Evolutionary conservation across 2,329 filamentous ascomycete genomes (phyloP), one percentile per base, ranked within the genome.

Genomic region (Paecilomyces fulvus): DNA sequence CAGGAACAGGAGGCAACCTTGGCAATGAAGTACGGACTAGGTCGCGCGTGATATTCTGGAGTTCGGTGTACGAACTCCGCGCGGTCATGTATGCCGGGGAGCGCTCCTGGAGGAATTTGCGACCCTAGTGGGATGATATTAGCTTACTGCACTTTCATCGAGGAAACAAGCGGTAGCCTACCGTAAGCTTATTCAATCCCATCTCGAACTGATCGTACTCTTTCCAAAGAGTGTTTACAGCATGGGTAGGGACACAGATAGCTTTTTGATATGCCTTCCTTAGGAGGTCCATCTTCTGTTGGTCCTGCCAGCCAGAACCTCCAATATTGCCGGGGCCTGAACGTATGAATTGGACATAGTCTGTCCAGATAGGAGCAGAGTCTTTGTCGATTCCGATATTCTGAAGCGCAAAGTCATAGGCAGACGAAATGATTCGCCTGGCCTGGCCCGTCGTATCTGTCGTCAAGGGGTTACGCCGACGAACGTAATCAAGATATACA

Each of bases 151-250:
- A 20, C 30, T 49, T 49, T n/a, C n/a, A 7, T 33, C 30, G 9
- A 10, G n/a, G 12, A 20, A 11, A 33, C n/a, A 17, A 30, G 48
- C 28, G 14, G 28, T 17, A 49, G 43, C 49, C 58, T 80, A 92
- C 89, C 48, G 91, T 95, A 62, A 90, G 83, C 73, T 96, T 97
- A 77, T 96, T 96, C 57, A 96, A 75, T 5, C 87, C 84, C 83
- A 94, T 91, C 74, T 99, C 94, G 67, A 99, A 99, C 63, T 89
- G 86, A 70, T 97, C 92, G 68, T 99, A 99, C 67, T 99, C 92
- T 70, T 95, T 96, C 95, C 94, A 99, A 12, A 99, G 77, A 54
- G 82, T 83, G 66, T 92, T 89, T 52, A 95, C 84, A 30, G 87
- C 88, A 55, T 87, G 84, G 60, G 90, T 95, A 3, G 95, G 95